A percentile compares a stretch with the other conserved stretches of the same genome.
Evolutionary conservation across 352 stramenopile genomes (phyloP).

Genomic region (Globisporangium megalacanthum): DNA sequence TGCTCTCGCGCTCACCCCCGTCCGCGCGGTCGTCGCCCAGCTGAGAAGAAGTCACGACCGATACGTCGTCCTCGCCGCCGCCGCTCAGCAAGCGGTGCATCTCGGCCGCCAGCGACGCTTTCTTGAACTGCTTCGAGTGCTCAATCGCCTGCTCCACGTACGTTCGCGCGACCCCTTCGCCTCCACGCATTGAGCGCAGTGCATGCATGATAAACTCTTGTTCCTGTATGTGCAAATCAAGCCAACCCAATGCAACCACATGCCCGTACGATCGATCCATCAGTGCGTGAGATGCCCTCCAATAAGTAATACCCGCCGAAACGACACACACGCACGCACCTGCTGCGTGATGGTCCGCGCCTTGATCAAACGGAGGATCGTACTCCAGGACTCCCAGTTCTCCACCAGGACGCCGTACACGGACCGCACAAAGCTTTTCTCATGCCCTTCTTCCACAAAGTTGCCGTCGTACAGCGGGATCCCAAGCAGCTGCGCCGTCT

Average conservation of each 20-base stretch:
- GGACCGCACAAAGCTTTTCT: conserved; percentile 54
- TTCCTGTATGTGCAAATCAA: conserved; percentile 26
- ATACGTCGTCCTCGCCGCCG: conserved; percentile 1
- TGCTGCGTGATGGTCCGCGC: conserved; percentile 60
- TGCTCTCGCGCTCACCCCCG: neutral
- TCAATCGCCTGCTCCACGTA: conserved; percentile 70
- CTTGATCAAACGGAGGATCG: conserved; percentile 78
- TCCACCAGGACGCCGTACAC: conserved; percentile 78
- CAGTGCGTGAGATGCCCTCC: neutral
- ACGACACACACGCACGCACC: conserved; percentile 19
- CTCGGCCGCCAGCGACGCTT: conserved; percentile 42
- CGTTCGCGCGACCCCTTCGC: conserved; percentile 46
- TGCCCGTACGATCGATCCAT: neutral
- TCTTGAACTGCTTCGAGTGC: conserved; percentile 65
- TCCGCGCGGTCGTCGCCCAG: neutral
- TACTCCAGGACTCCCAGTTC: conserved; percentile 83
- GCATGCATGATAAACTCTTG: conserved; percentile 75
- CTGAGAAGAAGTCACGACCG: neutral
- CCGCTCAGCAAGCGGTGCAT: conserved; percentile 37
- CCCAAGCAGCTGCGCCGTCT: conserved; percentile 70
- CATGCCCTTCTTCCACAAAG: conserved; percentile 39
- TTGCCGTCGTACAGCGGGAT: conserved; percentile 67
- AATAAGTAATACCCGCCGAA: neutral
- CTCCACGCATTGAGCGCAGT: conserved; percentile 67
- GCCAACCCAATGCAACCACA: neutral